Evolutionary conservation across 768 basidiomycete species (phyloP).

Genomic region (Termitomyces sp.): DNA sequence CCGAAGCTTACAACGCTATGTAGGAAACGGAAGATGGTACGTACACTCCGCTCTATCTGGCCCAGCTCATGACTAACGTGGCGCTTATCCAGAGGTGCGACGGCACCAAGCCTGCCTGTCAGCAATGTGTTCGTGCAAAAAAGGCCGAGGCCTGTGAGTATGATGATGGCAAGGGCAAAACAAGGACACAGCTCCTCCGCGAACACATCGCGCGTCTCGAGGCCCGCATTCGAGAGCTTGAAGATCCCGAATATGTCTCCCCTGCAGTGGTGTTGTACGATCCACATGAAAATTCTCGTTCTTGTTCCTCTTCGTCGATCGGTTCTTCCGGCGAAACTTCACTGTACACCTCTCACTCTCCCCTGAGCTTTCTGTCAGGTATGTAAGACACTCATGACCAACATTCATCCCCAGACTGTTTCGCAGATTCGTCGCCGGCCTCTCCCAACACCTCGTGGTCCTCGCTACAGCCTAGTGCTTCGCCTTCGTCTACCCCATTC

Average conservation of each 20-base stretch:
- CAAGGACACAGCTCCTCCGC: constrained; percentile 73
- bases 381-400: constrained; percentile 13
- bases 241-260: constrained; percentile 69
- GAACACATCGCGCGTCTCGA: constrained; percentile 76
- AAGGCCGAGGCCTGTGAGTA: constrained; percentile 75
- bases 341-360: constrained; percentile 54
- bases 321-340: constrained; percentile 52
- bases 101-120: constrained; percentile 72
- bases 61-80: constrained; percentile 3
- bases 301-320: constrained; percentile 55
- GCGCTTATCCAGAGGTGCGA: constrained; percentile 61
- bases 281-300: constrained; percentile 52
- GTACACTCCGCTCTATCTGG: neutral
- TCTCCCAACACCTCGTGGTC: constrained; percentile 55
- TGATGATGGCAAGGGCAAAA: constrained; percentile 84
- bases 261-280: constrained; percentile 70
- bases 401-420: constrained; percentile 3
- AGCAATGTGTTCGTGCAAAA: constrained; percentile 77
- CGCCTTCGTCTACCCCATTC: constrained; percentile 51
- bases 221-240: constrained; percentile 67
- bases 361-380: constrained; percentile 49
- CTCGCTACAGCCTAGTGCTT: constrained; percentile 40
- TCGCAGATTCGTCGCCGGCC: constrained; percentile 36
- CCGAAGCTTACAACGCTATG: constrained; percentile 14
- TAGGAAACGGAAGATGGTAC: constrained; percentile 72